Evolutionary conservation across 345 rosid species (phyloP), one percentile per base, ranked within the genome.

Genomic region (Diplotaxis tenuifolia): DNA sequence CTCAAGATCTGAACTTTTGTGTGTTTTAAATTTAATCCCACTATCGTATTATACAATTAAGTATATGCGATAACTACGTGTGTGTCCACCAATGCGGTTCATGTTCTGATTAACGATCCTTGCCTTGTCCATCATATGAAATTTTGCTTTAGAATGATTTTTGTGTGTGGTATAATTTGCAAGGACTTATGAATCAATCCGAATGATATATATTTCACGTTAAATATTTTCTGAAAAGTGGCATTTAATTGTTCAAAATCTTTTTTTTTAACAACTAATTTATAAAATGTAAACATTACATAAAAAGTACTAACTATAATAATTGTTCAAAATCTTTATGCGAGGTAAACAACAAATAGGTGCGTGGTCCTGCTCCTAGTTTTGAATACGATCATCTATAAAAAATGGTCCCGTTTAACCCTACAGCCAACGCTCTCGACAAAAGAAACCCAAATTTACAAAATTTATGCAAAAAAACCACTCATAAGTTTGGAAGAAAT

Each of bases 321-420:
- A 68, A 38, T 36, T 52, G 36, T 61, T 20, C 69, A 38, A 68
- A 68, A 68, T 68, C 11, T 38, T 22, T 62, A 68, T 6, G 68
- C 52, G 68, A 36, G 73, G 78, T 75, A 57, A 27, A 60, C 29
- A 50, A 19, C 19, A 21, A 25, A 68, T 62, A 45, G 75, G 65
- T 55, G 29, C 23, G 71, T 70, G 79, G 79, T 75, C 79, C 79
- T 68, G 49, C 74, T 69, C 31, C 42, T 29, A 29, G 71, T 62
- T 69, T 62, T 75, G 79, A 69, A 55, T 62, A 69, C 75, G 75
- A 55, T 62, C 75, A 62, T 62, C 75, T 45, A 70, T 62, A 6
- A 42, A 36, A 55, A 62, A 69, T 62, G 79, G 79, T 69, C 79
- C 79, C 70, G 38, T 62, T 75, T 42, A 29, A 69, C 75, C 70